Base-by-base conservation (phyloP, 2,329 filamentous ascomycete species). In the Pyrenochaeta sp. region DNA sequence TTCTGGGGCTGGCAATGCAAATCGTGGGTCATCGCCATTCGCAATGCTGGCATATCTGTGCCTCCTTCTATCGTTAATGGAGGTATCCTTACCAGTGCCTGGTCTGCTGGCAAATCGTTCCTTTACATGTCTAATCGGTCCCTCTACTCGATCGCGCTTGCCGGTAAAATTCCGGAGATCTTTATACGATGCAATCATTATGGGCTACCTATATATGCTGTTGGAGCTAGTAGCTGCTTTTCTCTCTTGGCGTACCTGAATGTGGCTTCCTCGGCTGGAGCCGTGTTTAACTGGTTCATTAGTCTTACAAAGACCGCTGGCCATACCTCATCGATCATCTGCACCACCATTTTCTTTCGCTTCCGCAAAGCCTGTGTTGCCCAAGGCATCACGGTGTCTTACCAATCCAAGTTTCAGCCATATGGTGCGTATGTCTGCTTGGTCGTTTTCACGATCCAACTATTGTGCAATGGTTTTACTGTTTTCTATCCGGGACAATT, bases 381-480 rank as follows among this genome's bases (percentile, higher is more conserved):
- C 2, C 74, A 76, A 52, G 68, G 68, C 32, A 54, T 63, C 42
- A 66, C 78, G 32, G 77, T 84, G 5, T 83, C 86, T 0, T 88
- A 85, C 62, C 74, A 74, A 25, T 84, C 81, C 15, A 67, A 68
- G 27, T 62, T 87, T 10, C 86, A 88, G 65, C 86, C 91, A 0
- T 92, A 90, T 68, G 86, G 85, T 1, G 84, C 89, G 0, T 91
- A 83, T 68, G 78, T 85, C 54, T 82, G 83, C 9, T 80, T 91
- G 1, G 72, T 83, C 24, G 68, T 87, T 24, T 83, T 91, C 50
- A 70, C 75, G 5, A 75, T 91, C 22, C 80, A 92, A n/a, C 85
- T 84, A 0, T 75, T 93, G 4, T 88, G 90, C 64, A 91, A 91
- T 67, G 90, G 90, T 1, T 93, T 92, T 75, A 84, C 87, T 34